phyloP scores from a whole-genome alignment of 2,329 filamentous ascomycete species.

The Chlorencoelia australis region DNA sequence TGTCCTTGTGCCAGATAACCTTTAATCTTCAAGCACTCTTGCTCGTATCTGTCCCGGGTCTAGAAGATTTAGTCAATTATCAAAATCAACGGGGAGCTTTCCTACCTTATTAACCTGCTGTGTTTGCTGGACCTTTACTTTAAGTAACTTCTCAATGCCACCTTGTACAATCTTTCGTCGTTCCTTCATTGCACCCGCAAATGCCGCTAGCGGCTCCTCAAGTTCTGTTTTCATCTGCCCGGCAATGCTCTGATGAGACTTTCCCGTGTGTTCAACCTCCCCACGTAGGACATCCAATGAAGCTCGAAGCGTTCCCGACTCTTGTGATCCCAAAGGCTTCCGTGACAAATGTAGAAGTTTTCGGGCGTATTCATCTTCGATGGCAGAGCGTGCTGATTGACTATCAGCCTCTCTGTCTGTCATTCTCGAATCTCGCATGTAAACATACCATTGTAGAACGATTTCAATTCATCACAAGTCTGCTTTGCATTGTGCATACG shows the following conservation, averaged over 20 bases:
- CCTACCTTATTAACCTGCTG: slow-evolving; percentile 79
- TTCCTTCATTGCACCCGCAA: slow-evolving; percentile 92
- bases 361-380: slow-evolving; percentile 92
- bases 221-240: slow-evolving; percentile 92
- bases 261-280: slow-evolving; percentile 88
- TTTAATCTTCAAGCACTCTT: slow-evolving; percentile 97
- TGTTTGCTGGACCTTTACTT: slow-evolving; percentile 88
- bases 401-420: slow-evolving; percentile 5
- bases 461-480: slow-evolving; percentile 85
- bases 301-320: slow-evolving; percentile 70
- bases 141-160: slow-evolving; percentile 88
- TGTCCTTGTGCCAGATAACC: slow-evolving; percentile 96
- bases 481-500: slow-evolving; percentile 93
- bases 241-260: slow-evolving; percentile 83
- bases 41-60: slow-evolving; percentile 90
- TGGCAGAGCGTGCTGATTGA: slow-evolving; percentile 67
- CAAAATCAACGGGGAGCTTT: slow-evolving; percentile 6
- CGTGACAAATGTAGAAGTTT: slow-evolving; percentile 79
- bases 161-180: slow-evolving; percentile 91
- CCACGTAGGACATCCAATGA: slow-evolving; percentile 82
- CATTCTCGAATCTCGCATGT: not conserved
- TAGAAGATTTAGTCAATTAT: slow-evolving; percentile 27
- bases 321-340: slow-evolving; percentile 81
- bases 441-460: slow-evolving; percentile 71
- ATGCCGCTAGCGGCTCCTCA: slow-evolving; percentile 85